Evolutionary conservation across 75 land plant species (phyloP).

Genomic region (Azolla pinnata): DNA sequence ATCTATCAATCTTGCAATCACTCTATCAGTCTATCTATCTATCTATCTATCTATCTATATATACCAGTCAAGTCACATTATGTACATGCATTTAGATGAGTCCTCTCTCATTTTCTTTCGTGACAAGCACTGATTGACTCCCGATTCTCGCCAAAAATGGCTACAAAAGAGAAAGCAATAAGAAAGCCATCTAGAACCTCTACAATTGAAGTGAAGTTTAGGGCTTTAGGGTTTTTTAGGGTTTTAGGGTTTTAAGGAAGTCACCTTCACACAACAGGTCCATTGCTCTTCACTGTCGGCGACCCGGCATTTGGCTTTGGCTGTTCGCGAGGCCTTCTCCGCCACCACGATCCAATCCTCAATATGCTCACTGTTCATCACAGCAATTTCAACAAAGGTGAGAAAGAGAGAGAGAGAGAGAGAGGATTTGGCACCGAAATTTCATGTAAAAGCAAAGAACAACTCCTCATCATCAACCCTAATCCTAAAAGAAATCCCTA

Average conservation of each 20-base stretch:
- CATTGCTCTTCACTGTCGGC: constrained; percentile 68
- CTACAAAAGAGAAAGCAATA: no score
- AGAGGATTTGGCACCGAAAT: no score
- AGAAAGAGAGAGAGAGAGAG: neutral
- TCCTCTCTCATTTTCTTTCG: no score
- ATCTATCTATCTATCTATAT: no score
- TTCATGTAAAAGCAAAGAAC: neutral
- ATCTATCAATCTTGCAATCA: no score
- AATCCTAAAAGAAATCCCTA: no score
- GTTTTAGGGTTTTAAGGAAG: neutral
- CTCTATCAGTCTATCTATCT: no score
- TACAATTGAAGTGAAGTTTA: neutral
- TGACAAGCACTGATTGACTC: no score
- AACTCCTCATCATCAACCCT: no score
- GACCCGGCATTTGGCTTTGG: constrained; percentile 33
- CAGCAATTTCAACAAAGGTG: neutral
- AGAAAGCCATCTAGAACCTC: neutral
- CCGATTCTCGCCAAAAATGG: no score
- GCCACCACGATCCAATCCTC: constrained; percentile 54
- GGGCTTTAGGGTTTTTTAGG: neutral
- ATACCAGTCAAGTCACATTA: no score
- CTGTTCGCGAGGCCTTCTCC: constrained; percentile 39
- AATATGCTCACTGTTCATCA: constrained; percentile 50
- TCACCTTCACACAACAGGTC: constrained; percentile 75
- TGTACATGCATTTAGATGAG: no score